Percentiles rank a stretch among this genome's conserved stretches.
Conservation (phyloP, 768 basidiomycete genomes). For the Mycena metata region DNA sequence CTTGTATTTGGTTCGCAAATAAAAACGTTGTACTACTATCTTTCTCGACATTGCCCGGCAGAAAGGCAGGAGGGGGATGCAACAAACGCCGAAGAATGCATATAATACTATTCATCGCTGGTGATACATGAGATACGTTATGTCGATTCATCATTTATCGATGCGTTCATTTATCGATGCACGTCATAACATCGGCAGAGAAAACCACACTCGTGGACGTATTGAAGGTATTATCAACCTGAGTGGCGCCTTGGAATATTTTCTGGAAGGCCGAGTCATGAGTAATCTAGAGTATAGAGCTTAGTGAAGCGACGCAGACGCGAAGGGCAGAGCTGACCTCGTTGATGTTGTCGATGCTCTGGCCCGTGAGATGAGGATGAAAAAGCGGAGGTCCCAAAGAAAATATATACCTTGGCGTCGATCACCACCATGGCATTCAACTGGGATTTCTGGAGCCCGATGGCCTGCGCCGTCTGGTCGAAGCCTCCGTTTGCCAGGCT, state of each 20-base stretch:
- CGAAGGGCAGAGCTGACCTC: background rate
- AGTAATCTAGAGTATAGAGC: background rate
- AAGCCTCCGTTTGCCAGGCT: conserved; percentile 5
- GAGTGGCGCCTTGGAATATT: conserved; percentile 2
- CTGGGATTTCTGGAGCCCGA: background rate
- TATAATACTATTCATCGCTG: no score
- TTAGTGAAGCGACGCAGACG: background rate
- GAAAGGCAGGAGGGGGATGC: no score
- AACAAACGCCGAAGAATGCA: no score
- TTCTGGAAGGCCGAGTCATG: conserved; percentile 4
- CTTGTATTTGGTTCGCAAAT: background rate
- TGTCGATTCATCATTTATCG: no score
- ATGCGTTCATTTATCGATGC: background rate
- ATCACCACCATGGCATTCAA: conserved; percentile 5
- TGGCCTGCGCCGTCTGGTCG: background rate
- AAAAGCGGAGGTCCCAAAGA: no score
- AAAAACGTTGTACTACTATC: conserved; percentile 1
- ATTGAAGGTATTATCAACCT: background rate
- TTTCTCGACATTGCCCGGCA: no score
- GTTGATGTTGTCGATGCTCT: background rate
- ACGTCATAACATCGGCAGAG: conserved; percentile 10
- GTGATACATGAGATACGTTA: no score
- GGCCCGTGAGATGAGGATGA: no score
- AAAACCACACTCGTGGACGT: background rate
- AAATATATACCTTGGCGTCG: conserved; percentile 11